Base-by-base conservation (phyloP, 2,329 filamentous ascomycete species). In the Aspergillus spinulosporus region DNA sequence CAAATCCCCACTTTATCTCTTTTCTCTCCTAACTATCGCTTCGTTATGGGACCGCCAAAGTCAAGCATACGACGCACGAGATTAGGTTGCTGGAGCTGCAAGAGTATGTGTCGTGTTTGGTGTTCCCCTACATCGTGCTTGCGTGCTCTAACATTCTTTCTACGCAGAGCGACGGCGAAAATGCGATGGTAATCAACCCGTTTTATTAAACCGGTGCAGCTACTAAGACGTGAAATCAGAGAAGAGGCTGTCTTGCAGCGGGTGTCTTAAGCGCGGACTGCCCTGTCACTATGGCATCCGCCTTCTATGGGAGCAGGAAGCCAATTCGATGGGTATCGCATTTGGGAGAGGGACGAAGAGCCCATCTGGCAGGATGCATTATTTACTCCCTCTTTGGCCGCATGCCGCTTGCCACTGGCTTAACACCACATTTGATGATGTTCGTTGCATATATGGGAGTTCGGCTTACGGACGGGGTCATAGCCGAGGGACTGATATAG, bases 171-270 rank as follows among this genome's bases (percentile, higher is more conserved):
- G 48, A 31, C 48, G 48, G 6, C 36, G 48, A 42, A 37, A 36
- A 31, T 50, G 48, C 48, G 26, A 34, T 12, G 48, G 48, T 50
- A 50, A 29, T 36, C 48, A 26, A 42, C n/a, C 21, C 4, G n/a
- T 21, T 21, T 21, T 21, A 6, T 4, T 5, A 7, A 31, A 21
- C 5, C 1, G 15, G 5, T 3, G 2, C 39, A n/a, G n/a, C n/a
- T 7, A 14, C 14, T 31, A 39, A 40, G 2, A 6, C 21, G 21
- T 21, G 12, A 14, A 8, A 8, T n/a, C 8, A 50, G 48, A 50
- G 15, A 36, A 12, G 8, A 43, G 31, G 28, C 48, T 37, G 21
- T 40, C 48, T 6, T 50, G 48, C 21, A 39, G 36, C 12, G 37
- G 48, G 6, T 50, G 36, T 31, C 9, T 14, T 5, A 50, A 42